phyloP scores from a whole-genome alignment of 2,329 filamentous ascomycete species.

The Periconia sp. region DNA sequence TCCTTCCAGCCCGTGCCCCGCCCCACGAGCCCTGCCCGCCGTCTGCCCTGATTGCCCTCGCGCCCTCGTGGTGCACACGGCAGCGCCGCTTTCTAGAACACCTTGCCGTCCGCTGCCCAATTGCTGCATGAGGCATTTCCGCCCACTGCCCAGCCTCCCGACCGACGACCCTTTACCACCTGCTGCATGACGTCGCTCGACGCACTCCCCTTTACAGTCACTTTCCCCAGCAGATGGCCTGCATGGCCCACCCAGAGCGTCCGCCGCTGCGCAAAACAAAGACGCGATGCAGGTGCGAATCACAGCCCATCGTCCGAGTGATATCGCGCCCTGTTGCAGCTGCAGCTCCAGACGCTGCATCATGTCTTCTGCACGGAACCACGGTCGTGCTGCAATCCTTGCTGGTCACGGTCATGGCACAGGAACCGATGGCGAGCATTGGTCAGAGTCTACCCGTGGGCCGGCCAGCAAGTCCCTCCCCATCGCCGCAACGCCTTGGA shows the following conservation, averaged over 20 bases:
- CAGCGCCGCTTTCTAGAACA: background rate
- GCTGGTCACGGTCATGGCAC: slow-evolving; percentile 2
- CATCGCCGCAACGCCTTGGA: background rate
- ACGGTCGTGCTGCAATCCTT: slow-evolving; percentile 9
- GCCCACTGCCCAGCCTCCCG: too few relatives aligned
- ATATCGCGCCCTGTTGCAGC: slow-evolving; percentile 4
- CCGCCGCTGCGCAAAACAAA: too few relatives aligned
- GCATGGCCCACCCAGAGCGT: too few relatives aligned
- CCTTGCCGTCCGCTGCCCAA: background rate
- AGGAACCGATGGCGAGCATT: too few relatives aligned
- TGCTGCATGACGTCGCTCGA: too few relatives aligned
- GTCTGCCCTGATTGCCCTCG: background rate
- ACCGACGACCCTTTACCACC: too few relatives aligned
- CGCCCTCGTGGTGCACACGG: background rate
- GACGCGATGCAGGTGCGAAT: slow-evolving; percentile 12
- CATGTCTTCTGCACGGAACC: slow-evolving; percentile 10
- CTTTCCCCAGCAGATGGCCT: too few relatives aligned
- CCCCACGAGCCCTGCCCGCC: background rate
- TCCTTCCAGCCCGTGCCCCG: background rate
- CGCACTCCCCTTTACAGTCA: too few relatives aligned
- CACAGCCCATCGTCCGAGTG: slow-evolving; percentile 7
- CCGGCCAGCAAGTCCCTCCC: background rate
- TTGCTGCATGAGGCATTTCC: background rate
- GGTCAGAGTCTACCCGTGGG: too few relatives aligned
- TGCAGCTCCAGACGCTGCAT: slow-evolving; percentile 4